Base-by-base conservation (phyloP, 2,329 filamentous ascomycete genomes). In the Nothopassalora personata region DNA sequence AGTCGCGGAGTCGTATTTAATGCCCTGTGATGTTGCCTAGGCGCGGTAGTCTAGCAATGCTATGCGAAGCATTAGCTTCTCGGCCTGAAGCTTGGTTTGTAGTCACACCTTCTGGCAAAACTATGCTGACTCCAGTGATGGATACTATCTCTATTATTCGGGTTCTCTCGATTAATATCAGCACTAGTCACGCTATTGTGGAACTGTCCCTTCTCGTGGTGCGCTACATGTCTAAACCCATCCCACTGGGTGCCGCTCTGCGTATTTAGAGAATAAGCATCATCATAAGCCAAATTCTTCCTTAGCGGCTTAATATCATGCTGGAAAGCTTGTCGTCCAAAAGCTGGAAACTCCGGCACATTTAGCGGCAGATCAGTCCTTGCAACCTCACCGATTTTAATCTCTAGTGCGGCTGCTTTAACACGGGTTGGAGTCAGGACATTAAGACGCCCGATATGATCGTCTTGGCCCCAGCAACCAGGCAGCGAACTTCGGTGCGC, bases 381-480 rank as follows among this genome's bases (percentile, higher is more conserved):
- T 1, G 84, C 75, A 62, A 83, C 78, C 54, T 84, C 80, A 13
- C 83, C 83, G 3, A 79, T 81, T 49, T 72, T 72, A 59, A 85
- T 83, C 63, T 84, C 81, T 43, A 73, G 74, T 1, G 79, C 72
- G 2, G 83, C 81, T 10, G 77, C 77, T 50, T 80, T 78, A 36
- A 85, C 81, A 13, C 82, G 75, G 4, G 75, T 70, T 0, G 82
- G 81, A 0, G 82, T 85, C 15, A 84, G 73, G 8, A 85, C 77
- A 58, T 85, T 85, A 47, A 85, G 67, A 48, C 82, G 75, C 11
- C 79, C 79, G 54, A 82, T 77, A 63, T 77, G 73, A n/a, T 84
- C 82, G 67, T 83, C 74, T 45, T 80, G 74, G 11, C 83, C 83
- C 83, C 83, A 85, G 28, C n/a, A 84, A 79, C 83, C 83, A 86